A percentile compares a stretch with the other conserved stretches of the same genome.
Evolutionary conservation across 1,139 yeast species (phyloP).

Genomic region (Candida glucosophila): DNA sequence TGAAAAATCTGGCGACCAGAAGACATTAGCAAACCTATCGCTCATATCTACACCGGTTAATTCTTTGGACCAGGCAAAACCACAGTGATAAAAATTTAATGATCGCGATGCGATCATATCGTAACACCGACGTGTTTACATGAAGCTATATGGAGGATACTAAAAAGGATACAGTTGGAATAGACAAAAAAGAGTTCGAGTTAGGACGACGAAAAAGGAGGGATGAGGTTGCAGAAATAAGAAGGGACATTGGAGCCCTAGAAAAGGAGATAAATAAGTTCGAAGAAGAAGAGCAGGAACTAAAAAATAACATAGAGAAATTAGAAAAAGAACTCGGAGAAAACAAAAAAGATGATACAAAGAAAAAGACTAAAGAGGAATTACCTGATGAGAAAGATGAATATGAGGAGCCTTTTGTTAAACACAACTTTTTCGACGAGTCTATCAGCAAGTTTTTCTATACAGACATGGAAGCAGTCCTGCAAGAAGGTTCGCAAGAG

Average conservation of each 20-base stretch:
- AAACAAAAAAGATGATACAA: neutral
- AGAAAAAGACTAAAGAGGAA: slow-evolving; percentile 3
- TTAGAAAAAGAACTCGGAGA: neutral
- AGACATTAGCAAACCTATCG: slow-evolving; percentile 19
- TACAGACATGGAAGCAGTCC: too few relatives aligned
- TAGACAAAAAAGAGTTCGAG: too few relatives aligned
- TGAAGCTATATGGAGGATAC: too few relatives aligned
- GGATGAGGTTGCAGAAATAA: slow-evolving; percentile 6
- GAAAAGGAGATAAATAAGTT: slow-evolving; percentile 9
- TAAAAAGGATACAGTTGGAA: too few relatives aligned
- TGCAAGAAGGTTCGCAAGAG: slow-evolving; percentile 1
- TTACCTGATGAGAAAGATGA: slow-evolving; percentile 5
- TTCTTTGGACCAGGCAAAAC: too few relatives aligned
- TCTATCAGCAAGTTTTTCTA: slow-evolving; percentile 18
- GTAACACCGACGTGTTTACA: too few relatives aligned
- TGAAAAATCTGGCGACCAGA: slow-evolving; percentile 38
- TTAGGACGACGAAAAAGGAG: too few relatives aligned
- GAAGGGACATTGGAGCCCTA: slow-evolving; percentile 10
- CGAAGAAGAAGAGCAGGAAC: slow-evolving; percentile 5
- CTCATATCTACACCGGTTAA: slow-evolving; percentile 3
- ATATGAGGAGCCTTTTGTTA: slow-evolving; percentile 10
- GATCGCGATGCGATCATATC: too few relatives aligned
- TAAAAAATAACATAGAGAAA: slow-evolving; percentile 1
- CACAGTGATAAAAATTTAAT: too few relatives aligned
- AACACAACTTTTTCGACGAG: slow-evolving; percentile 22